Evolutionary conservation across 2,329 filamentous ascomycete genomes (phyloP), one percentile per base, ranked within the genome.

Genomic region (Colletotrichum neosansevieriae): DNA sequence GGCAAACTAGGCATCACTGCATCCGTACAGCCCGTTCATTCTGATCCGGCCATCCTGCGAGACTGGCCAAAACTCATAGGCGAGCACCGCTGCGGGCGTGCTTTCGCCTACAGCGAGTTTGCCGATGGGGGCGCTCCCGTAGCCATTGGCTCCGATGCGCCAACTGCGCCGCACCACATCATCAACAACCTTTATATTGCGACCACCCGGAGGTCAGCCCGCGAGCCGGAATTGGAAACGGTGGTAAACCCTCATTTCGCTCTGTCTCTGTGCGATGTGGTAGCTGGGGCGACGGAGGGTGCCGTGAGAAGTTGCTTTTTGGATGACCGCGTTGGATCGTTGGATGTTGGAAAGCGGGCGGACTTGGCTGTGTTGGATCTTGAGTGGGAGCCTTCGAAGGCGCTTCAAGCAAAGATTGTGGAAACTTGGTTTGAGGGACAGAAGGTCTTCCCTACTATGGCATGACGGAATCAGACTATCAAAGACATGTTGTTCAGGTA

Each of bases 71-170:
- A 80, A 13, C 81, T 91, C 19, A 78, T 91, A 9, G 88, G 87
- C 2, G 75, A 77, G 11, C 77, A 83, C 17, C 80, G 88, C 1
- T 86, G 88, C 77, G 81, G 80, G 53, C 81, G 88, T 13, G 88
- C 88, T 0, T 91, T 91, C 72, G 86, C 89, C 0, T 91, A 91
- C 76, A 82, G 83, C 56, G 88, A 91, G 57, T 89, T 91, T 45
- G 81, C 82, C 3, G 84, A 86, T 44, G 79, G 80, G 0, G 87
- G 87, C 1, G 86, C 88, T 0, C 75, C 78, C 0, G 75, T 91
- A 0, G 87, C 88, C 0, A 80, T 90, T 13, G 88, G 88, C 0
- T 86, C 83, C 1, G 88, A 91, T 70, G 82, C 86, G 0, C 88
- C 88, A 0, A 90, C 88, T 0, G 88, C 88, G 2, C 86, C 86